A percentile compares a stretch with the other conserved stretches of the same genome.
Conservation (phyloP, 2,329 filamentous ascomycete genomes). For the Pseudogymnoascus sp. region DNA sequence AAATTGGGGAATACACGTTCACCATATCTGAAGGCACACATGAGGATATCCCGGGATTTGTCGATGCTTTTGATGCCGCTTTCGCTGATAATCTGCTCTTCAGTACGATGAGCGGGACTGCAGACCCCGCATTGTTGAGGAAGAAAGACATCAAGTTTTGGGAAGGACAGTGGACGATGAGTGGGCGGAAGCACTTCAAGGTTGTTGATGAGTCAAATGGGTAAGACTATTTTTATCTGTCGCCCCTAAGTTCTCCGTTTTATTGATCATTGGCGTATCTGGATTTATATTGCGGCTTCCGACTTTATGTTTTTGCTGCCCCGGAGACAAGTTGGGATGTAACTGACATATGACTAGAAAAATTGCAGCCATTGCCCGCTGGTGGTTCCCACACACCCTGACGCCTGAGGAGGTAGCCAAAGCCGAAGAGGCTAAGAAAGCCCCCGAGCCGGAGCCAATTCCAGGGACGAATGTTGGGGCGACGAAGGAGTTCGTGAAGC, state of each 20-base stretch:
- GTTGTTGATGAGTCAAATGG: conserved; percentile 1
- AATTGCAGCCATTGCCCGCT: conserved; percentile 30
- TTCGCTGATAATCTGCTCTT: conserved; percentile 16
- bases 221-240: not conserved
- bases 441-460: conserved; percentile 21
- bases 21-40: not conserved
- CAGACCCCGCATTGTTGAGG: not conserved
- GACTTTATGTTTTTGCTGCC: not conserved
- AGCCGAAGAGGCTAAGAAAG: not conserved
- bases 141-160: not conserved
- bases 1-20: not conserved
- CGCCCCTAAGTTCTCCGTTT: conserved; percentile 15
- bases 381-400: conserved; percentile 29
- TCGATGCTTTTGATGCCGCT: not conserved
- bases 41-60: not conserved
- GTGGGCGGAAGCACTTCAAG: not conserved
- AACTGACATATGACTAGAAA: conserved; percentile 15
- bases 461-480: conserved; percentile 27
- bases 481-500: conserved; percentile 26
- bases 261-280: conserved; percentile 21
- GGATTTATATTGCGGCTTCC: not conserved
- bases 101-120: not conserved
- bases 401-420: conserved; percentile 16
- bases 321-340: not conserved
- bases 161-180: not conserved